Conservation (phyloP, 176 grass and related monocot species). For the Otatea glauca region DNA sequence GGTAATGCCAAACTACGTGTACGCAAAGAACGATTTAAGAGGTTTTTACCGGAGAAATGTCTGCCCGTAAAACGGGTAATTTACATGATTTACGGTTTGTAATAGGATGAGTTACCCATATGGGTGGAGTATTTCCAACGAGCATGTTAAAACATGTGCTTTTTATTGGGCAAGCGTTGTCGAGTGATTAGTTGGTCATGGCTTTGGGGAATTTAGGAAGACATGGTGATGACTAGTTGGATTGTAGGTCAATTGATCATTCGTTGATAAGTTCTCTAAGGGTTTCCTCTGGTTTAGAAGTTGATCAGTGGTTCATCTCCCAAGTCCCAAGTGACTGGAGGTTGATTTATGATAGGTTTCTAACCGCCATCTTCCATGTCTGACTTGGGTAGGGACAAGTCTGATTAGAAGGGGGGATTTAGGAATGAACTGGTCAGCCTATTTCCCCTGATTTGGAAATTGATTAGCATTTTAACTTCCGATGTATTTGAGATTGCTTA, state of each 20-base stretch:
- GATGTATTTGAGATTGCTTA: background rate
- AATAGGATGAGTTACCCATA: background rate
- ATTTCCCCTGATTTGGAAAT: background rate
- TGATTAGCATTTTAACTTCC: background rate
- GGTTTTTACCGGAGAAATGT: background rate
- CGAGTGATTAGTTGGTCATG: constrained; percentile 6
- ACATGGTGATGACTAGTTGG: background rate
- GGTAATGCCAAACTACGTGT: background rate
- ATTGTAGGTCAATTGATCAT: background rate
- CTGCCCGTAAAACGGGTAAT: background rate
- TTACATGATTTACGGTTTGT: background rate
- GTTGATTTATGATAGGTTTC: background rate
- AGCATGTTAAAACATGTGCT: background rate
- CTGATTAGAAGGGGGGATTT: background rate
- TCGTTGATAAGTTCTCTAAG: background rate
- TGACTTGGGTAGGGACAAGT: background rate
- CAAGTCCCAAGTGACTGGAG: background rate
- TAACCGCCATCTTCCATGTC: background rate
- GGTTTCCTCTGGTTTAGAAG: background rate
- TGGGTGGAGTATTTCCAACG: background rate
- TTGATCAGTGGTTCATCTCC: background rate
- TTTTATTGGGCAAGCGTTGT: background rate
- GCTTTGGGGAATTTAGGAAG: background rate
- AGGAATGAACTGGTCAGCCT: background rate
- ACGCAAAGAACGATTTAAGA: background rate